Base-by-base conservation (phyloP, 1,284 basidiomycete species). In the Ganoderma sp. region DNA sequence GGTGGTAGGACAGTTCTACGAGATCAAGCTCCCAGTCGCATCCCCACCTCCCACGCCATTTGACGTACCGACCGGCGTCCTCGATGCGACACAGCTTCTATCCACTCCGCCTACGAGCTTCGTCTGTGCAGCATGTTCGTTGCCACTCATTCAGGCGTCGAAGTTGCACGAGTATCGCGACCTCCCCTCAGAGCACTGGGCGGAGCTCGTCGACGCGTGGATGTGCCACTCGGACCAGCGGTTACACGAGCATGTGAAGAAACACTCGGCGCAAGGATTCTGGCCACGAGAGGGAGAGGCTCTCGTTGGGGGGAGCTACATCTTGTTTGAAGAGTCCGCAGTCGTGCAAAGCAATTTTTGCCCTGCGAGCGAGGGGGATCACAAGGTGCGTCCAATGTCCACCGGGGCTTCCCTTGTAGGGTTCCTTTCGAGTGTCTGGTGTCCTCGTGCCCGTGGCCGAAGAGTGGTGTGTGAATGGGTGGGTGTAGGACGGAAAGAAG, bases 131-230 rank as follows among this genome's bases (percentile, higher is more conserved):
- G 92, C 88, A 2, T 95, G 94, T 75, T 92, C 91, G 1, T 81
- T 93, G n/a, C 90, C 90, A 22, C 78, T 93, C 25, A 83, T 93
- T 19, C 85, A 89, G 41, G 79, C 84, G 0, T 79, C 84, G 9
- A 82, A 80, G 56, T 78, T 87, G 19, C 72, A 72, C 10, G 78
- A 76, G 39, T 98, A 94, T 79, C 87, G 90, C 62, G 96, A 98
- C 75, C 83, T 99, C 8, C 97, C 97, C 0, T 96, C 94, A 1
- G 95, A 98, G 76, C 91, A 98, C 75, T 99, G 97, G 97, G 92
- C 96, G 67, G 97, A 99, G 79, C 88, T 99, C 50, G 89, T 99
- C 28, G 97, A 99, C 69, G 92, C 95, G 2, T 99, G 97, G 97
- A 97, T 99, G 94, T 99, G 97, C 76, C 97, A 99, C 79, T 81